Evolutionary conservation across 129 eudicot species (phyloP).

Genomic region (Kitagawia praeruptora): DNA sequence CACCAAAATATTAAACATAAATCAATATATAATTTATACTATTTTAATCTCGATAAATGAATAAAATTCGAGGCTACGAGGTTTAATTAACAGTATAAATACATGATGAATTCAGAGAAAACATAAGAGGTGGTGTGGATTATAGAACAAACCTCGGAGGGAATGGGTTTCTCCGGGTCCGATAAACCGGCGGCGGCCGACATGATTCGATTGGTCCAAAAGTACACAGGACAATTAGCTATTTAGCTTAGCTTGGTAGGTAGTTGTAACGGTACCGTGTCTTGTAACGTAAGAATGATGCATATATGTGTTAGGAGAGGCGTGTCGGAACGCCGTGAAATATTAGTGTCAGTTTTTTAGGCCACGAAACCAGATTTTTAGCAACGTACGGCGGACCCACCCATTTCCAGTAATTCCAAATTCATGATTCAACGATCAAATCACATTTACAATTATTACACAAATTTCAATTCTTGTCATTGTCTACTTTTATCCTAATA

Average conservation of each 20-base stretch:
- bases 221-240: background rate
- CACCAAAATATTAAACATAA: slow-evolving; percentile 23
- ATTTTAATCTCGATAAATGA: background rate
- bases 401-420: too few species aligned
- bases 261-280: background rate
- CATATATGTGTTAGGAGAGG: too few species aligned
- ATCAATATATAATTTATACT: background rate
- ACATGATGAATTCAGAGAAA: background rate
- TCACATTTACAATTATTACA: too few species aligned
- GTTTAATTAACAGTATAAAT: background rate
- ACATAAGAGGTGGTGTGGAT: background rate
- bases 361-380: too few species aligned
- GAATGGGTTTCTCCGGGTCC: slow-evolving; percentile 39
- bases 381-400: too few species aligned
- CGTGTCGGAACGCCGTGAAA: too few species aligned
- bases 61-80: background rate
- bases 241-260: background rate
- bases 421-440: too few species aligned
- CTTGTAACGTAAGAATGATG: too few species aligned
- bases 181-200: slow-evolving; percentile 20
- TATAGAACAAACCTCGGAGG: slow-evolving; percentile 36
- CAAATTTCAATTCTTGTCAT: too few species aligned
- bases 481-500: too few species aligned
- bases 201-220: slow-evolving; percentile 13
- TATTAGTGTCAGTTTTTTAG: too few species aligned